These are phyloP conservation scores for Yamadazyma sp. DNA, from an alignment of 1,139 yeast species.

Conservation along the genomic window DNA sequence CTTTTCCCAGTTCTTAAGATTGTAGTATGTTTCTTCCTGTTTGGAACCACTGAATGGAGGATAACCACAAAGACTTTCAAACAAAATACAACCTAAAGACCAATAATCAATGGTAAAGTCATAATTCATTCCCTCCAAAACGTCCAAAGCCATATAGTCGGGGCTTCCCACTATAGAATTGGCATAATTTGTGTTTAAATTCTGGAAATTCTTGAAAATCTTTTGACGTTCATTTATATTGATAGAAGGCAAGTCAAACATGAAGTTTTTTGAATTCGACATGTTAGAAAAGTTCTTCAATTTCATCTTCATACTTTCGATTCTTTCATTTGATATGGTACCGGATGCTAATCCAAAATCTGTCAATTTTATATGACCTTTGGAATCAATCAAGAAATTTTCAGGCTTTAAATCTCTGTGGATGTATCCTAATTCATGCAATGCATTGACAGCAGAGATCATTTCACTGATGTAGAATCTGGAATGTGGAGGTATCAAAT, in stretches of 20 bases:
- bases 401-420: conserved; percentile 98
- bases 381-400: conserved; percentile 88
- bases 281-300: conserved; percentile 74
- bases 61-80: conserved; percentile 90
- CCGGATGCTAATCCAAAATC: conserved; percentile 99
- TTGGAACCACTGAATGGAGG: conserved; percentile 96
- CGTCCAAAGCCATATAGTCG: conserved; percentile 98
- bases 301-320: conserved; percentile 87
- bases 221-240: conserved; percentile 86
- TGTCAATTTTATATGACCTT: conserved; percentile 94
- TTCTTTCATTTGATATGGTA: conserved; percentile 86
- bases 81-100: conserved; percentile 95
- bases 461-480: conserved; percentile 93
- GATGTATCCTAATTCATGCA: conserved; percentile 93
- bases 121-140: conserved; percentile 88
- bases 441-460: conserved; percentile 91
- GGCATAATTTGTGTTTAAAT: conserved; percentile 42
- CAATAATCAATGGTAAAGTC: conserved; percentile 98
- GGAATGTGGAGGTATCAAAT: conserved; percentile 91
- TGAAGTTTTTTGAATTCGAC: conserved; percentile 33
- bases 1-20: conserved; percentile 89
- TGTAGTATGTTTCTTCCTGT: conserved; percentile 92
- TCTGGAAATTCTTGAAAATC: conserved; percentile 74
- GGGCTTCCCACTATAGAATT: conserved; percentile 98
- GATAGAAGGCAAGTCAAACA: conserved; percentile 70